Conservation (phyloP, 2,329 filamentous ascomycete genomes). For the Cladorrhinum sp. region DNA sequence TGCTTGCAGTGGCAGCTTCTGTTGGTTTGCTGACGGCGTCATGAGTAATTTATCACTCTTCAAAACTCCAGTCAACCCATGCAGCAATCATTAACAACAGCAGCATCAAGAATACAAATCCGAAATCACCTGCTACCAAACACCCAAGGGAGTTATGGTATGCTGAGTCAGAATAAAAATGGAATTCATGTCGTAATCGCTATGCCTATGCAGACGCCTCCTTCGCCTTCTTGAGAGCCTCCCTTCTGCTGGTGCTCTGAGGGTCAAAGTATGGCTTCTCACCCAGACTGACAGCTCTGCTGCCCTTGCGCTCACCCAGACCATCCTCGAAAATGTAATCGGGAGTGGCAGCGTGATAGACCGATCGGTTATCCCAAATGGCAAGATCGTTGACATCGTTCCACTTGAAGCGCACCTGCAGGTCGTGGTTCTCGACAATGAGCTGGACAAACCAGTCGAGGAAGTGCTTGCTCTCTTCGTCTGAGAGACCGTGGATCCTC, state of each 20-base stretch:
- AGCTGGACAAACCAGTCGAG: constrained; percentile 51
- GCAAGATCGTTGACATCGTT: constrained; percentile 46
- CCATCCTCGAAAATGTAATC: constrained; percentile 45
- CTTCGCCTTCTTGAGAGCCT: constrained; percentile 23
- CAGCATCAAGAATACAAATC: no score
- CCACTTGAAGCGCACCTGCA: constrained; percentile 50
- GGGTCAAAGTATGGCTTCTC: constrained; percentile 54
- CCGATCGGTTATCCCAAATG: constrained; percentile 58
- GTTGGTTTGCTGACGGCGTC: no score
- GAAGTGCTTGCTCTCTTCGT: constrained; percentile 47
- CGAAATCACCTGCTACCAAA: no score
- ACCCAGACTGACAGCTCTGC: constrained; percentile 50
- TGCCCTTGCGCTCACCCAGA: constrained; percentile 46
- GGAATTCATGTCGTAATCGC: not conserved
- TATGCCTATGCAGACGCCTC: not conserved
- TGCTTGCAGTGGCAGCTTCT: no score
- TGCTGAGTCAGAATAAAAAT: not conserved
- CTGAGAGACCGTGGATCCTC: constrained; percentile 48
- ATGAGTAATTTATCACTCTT: no score
- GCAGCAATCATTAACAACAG: no score
- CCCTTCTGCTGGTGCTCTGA: constrained; percentile 32
- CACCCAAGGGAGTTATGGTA: no score
- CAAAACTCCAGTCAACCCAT: no score
- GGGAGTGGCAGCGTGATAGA: constrained; percentile 53
- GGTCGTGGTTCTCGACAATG: constrained; percentile 53